Evolutionary conservation across 371 early-diverging fungal genomes (phyloP).

Genomic region (Batrachochytrium dendrobatidis): DNA sequence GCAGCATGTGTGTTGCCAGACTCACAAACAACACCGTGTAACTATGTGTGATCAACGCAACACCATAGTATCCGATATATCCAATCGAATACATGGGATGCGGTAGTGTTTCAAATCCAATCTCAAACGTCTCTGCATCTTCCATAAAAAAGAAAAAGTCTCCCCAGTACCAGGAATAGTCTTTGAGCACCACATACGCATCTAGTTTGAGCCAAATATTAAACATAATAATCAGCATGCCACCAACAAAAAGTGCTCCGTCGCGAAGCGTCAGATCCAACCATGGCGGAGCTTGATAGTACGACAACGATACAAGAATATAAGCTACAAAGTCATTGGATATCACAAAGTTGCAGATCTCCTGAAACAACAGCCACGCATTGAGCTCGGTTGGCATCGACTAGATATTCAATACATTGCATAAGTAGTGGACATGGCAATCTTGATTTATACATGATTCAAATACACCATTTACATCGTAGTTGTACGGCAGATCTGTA

Average conservation of each 20-base stretch:
- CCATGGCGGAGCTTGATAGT: slow-evolving; percentile 35
- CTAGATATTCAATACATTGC: slow-evolving; percentile 38
- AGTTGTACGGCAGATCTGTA: slow-evolving; percentile 90
- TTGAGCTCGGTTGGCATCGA: slow-evolving; percentile 86
- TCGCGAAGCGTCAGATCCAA: slow-evolving; percentile 56
- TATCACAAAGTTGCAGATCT: slow-evolving; percentile 85
- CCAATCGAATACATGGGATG: slow-evolving; percentile 98
- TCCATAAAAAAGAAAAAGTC: slow-evolving; percentile 94
- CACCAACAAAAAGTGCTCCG: slow-evolving; percentile 49
- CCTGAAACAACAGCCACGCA: slow-evolving; percentile 89
- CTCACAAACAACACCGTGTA: slow-evolving; percentile 85
- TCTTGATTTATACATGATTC: slow-evolving; percentile 21
- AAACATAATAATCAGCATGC: slow-evolving; percentile 65
- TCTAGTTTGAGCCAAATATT: slow-evolving; percentile 94
- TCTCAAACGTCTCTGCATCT: slow-evolving; percentile 73
- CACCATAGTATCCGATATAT: slow-evolving; percentile 91
- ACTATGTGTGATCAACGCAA: slow-evolving; percentile 60
- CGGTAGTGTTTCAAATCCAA: slow-evolving; percentile 93
- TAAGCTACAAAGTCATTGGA: slow-evolving; percentile 88
- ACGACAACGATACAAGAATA: slow-evolving; percentile 65
- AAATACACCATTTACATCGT: slow-evolving; percentile 45
- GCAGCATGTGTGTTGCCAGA: slow-evolving; percentile 79
- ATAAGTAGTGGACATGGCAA: neutral
- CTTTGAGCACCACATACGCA: slow-evolving; percentile 92
- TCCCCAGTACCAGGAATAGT: slow-evolving; percentile 98